Evolutionary conservation across 805 yeast genomes (phyloP), one percentile per base, ranked within the genome.

Genomic region (Clavispora carvajalis): DNA sequence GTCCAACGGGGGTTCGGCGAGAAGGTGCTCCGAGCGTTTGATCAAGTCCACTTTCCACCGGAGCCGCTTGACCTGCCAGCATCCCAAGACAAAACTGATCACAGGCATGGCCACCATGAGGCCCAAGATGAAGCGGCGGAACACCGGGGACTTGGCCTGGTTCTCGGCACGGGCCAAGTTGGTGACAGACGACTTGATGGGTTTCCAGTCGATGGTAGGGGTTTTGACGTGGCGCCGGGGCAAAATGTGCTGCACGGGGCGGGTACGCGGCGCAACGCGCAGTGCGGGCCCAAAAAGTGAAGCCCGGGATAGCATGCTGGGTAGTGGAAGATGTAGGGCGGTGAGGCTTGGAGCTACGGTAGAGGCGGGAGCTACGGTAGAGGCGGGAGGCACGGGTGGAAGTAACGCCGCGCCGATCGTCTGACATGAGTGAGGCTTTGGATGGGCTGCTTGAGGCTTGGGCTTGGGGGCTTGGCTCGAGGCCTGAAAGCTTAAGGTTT

Each of bases 31-130:
- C 54, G 91, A 81, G 16, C 76, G 74, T 3, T 95, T 82, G 45
- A 93, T 84, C 46, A 93, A 70, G 46, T 81, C 77, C 18, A 80
- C 84, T 60, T 93, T 93, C 99, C 99, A 93, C 45, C 77, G 71
- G 37, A 93, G 65, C 48, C 99, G 72, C 52, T 77, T 70, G 34
- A 86, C 79, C 65, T 93, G 99, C 99, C 99, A 93, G 41, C 89
- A 76, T 2, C 98, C 99, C 33, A 93, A 66, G 35, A 80, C 82
- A 58, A 91, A 85, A 9, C 96, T 79, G 2, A 89, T 73, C 1
- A 89, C 71, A 0, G 99, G 99, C 82, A 95, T 91, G 16, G 91
- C 77, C 46, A 65, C 42, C 79, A 69, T 52, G 54, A 74, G 53
- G 22, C 80, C 73, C 33, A 77, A 51, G 15, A 77, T 52, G 39